A percentile compares a stretch with the other conserved stretches of the same genome.
Evolutionary conservation across 2,329 filamentous ascomycete genomes (phyloP).

Genomic region (Clathrospora elynae): DNA sequence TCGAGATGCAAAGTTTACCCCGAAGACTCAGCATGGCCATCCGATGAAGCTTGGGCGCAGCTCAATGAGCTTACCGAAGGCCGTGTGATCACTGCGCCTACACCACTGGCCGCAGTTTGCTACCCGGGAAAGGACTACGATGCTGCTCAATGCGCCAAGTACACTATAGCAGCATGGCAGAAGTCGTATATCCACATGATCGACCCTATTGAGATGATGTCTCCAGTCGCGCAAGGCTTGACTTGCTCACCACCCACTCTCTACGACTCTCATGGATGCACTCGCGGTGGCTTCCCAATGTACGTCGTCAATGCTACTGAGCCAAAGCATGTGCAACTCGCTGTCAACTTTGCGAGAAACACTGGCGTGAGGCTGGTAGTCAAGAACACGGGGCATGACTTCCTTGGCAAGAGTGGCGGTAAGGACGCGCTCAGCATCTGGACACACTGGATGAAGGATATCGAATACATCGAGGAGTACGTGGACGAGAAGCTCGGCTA

Average conservation of each 20-base stretch:
- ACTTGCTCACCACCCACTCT: slow-evolving; percentile 45
- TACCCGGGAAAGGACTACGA: slow-evolving; percentile 39
- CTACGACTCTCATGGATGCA: slow-evolving; percentile 44
- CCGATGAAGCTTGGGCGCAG: slow-evolving; percentile 50
- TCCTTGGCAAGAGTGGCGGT: slow-evolving; percentile 43
- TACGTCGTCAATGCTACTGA: slow-evolving; percentile 47
- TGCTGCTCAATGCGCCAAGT: slow-evolving; percentile 34
- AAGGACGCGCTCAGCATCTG: slow-evolving; percentile 45
- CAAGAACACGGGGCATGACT: slow-evolving; percentile 47
- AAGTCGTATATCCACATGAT: slow-evolving; percentile 41
- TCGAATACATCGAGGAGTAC: slow-evolving; percentile 44
- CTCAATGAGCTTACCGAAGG: slow-evolving; percentile 51
- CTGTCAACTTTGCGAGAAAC: slow-evolving; percentile 45
- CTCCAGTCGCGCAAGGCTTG: slow-evolving; percentile 46
- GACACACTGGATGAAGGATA: slow-evolving; percentile 46
- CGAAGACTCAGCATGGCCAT: slow-evolving; percentile 56
- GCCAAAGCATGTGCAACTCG: slow-evolving; percentile 44
- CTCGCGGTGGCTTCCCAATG: slow-evolving; percentile 43
- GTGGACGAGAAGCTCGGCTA: slow-evolving; percentile 42
- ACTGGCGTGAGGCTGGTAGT: slow-evolving; percentile 40
- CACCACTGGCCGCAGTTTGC: slow-evolving; percentile 42
- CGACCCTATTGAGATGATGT: slow-evolving; percentile 47
- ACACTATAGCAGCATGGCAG: slow-evolving; percentile 38
- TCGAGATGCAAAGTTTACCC: slow-evolving; percentile 57
- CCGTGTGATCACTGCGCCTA: slow-evolving; percentile 33